These are phyloP conservation scores for Alternaria sp. DNA, from an alignment of 2,329 filamentous ascomycete genomes.

Conservation along the genomic window DNA sequence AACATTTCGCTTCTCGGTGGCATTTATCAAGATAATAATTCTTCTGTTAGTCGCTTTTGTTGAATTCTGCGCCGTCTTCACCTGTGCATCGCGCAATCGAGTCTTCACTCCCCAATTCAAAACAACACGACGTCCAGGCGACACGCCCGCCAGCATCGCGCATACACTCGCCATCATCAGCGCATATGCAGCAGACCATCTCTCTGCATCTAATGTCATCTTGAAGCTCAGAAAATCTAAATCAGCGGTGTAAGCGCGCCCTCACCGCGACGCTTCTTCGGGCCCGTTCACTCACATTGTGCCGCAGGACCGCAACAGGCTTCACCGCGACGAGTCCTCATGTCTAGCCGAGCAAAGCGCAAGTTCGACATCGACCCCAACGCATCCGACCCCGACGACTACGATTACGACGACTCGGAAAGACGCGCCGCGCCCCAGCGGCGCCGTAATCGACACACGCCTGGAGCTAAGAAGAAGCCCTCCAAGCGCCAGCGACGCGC, in stretches of 20 bases:
- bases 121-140: constrained; percentile 34
- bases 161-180: constrained; percentile 23
- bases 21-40: constrained; percentile 22
- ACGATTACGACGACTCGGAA: constrained; percentile 48
- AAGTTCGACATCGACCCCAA: constrained; percentile 52
- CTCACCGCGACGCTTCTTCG: constrained; percentile 16
- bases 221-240: constrained; percentile 17
- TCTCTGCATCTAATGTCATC: constrained; percentile 37
- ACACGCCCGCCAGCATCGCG: constrained; percentile 30
- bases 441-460: constrained; percentile 40
- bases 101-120: constrained; percentile 25
- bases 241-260: constrained; percentile 38
- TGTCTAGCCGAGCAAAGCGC: constrained; percentile 53
- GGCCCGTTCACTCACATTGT: constrained; percentile 30
- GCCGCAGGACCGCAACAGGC: constrained; percentile 30
- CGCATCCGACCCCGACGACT: constrained; percentile 51
- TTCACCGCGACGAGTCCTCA: constrained; percentile 37
- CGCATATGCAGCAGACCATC: constrained; percentile 32
- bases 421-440: constrained; percentile 40
- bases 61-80: constrained; percentile 7
- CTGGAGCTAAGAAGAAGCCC: constrained; percentile 40
- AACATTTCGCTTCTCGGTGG: constrained; percentile 18
- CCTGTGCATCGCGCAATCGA: constrained; percentile 29
- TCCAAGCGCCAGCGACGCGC: constrained; percentile 47
- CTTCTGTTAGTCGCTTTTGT: constrained; percentile 18